These are phyloP conservation scores for Ophiocordyceps sinensis DNA, from an alignment of 2,329 filamentous ascomycete species.

Conservation along the genomic window DNA sequence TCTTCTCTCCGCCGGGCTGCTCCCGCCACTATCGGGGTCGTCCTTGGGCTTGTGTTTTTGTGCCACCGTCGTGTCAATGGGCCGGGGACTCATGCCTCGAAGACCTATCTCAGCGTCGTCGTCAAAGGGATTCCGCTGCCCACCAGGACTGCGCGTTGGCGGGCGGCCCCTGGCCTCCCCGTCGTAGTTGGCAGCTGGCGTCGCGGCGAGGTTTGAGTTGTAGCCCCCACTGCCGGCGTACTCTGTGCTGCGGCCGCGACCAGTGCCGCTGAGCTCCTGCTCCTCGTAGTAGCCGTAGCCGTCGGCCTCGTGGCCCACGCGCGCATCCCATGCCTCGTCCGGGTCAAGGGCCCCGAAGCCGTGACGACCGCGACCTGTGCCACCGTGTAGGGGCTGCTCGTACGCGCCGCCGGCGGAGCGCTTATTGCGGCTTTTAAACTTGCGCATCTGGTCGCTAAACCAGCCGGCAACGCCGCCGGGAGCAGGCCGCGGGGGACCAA, in stretches of 20 bases:
- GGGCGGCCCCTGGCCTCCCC: slow-evolving; percentile 25
- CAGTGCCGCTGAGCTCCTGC: slow-evolving; percentile 46
- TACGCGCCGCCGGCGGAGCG: slow-evolving; percentile 58
- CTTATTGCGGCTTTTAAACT: slow-evolving; percentile 50
- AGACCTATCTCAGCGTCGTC: slow-evolving; percentile 51
- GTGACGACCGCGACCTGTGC: slow-evolving; percentile 27
- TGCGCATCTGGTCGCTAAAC: slow-evolving; percentile 51
- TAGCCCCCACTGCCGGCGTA: slow-evolving; percentile 26
- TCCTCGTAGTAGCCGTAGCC: slow-evolving; percentile 61
- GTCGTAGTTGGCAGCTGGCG: slow-evolving; percentile 15
- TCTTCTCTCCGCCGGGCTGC: slow-evolving; percentile 52
- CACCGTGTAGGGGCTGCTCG: slow-evolving; percentile 40
- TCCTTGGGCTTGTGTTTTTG: slow-evolving; percentile 10
- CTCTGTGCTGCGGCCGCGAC: slow-evolving; percentile 18
- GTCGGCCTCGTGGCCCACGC: slow-evolving; percentile 62
- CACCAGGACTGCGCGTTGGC: slow-evolving; percentile 26
- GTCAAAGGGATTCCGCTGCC: slow-evolving; percentile 51
- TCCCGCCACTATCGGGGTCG: slow-evolving; percentile 25
- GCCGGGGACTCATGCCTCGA: slow-evolving; percentile 62
- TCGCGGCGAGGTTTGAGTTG: slow-evolving; percentile 31
- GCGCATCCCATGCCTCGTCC: slow-evolving; percentile 74
- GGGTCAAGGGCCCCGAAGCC: slow-evolving; percentile 60
- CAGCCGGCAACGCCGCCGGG: slow-evolving; percentile 55
- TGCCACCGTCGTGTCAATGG: slow-evolving; percentile 38
- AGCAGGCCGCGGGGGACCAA: slow-evolving; percentile 38